Conservation (phyloP, 441 rosid species). For the Pelargonium exstipulatum region DNA sequence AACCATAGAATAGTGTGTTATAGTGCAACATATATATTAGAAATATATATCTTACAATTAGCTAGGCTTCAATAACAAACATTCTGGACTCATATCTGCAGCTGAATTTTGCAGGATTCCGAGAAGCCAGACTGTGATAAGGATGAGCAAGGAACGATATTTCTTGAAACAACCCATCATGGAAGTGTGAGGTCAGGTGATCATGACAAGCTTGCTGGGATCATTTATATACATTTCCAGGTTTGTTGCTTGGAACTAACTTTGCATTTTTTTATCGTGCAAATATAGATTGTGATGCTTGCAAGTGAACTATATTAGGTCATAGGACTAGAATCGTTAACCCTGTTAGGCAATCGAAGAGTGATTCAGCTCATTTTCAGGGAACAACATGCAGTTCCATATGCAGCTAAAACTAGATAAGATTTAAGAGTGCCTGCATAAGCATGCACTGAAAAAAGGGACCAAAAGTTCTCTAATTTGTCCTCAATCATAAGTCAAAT, state of each 20-base stretch:
- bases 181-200: neutral
- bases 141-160: neutral
- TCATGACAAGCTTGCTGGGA: neutral
- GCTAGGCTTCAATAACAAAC: no score
- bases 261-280: neutral
- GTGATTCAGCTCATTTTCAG: neutral
- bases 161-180: neutral
- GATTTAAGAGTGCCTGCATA: no score
- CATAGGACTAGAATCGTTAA: neutral
- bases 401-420: no score
- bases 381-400: neutral
- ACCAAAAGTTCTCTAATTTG: no score
- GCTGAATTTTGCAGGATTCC: conserved; percentile 10
- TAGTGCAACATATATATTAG: no score
- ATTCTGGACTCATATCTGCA: conserved; percentile 22
- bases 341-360: neutral
- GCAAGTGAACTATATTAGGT: neutral
- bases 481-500: no score
- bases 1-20: conserved; percentile 4
- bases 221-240: neutral
- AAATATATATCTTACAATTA: no score
- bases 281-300: no score
- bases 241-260: neutral
- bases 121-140: conserved; percentile 11
- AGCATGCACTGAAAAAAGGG: no score